Conservation (phyloP, 306 rosid genomes). For the Rosa lucieae region DNA sequence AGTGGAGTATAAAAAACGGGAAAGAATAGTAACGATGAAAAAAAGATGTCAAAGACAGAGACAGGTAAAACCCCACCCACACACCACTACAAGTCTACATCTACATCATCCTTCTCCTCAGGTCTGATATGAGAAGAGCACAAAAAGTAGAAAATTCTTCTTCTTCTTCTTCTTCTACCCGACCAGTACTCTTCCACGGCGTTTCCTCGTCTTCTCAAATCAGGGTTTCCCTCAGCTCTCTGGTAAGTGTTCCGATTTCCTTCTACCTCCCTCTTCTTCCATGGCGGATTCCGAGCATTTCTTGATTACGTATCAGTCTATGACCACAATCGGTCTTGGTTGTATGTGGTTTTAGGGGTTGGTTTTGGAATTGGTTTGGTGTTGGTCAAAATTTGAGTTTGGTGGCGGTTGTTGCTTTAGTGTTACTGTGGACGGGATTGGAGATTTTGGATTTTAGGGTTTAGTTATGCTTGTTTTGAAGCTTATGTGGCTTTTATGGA, state of each 20-base stretch:
- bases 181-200: constrained; percentile 32
- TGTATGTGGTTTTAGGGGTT: not conserved
- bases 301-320: not conserved
- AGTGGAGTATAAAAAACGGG: not conserved
- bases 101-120: not conserved
- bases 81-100: constrained; percentile 5
- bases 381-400: not conserved
- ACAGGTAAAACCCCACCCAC: constrained; percentile 31
- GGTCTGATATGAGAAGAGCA: not conserved
- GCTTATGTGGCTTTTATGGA: not conserved
- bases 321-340: not conserved
- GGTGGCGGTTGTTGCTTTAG: not conserved
- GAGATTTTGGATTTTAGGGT: constrained; percentile 32
- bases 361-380: constrained; percentile 13
- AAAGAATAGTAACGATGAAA: not conserved
- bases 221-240: constrained; percentile 26
- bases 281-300: constrained; percentile 8
- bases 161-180: constrained; percentile 8
- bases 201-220: constrained; percentile 2
- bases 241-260: constrained; percentile 33
- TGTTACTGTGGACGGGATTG: constrained; percentile 7
- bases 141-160: constrained; percentile 21
- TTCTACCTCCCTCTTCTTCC: not conserved
- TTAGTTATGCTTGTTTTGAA: not conserved
- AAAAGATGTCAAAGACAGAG: constrained; percentile 11